Base-by-base conservation (phyloP, 495 filamentous ascomycete genomes). In the Penicillium bovifimosum region DNA sequence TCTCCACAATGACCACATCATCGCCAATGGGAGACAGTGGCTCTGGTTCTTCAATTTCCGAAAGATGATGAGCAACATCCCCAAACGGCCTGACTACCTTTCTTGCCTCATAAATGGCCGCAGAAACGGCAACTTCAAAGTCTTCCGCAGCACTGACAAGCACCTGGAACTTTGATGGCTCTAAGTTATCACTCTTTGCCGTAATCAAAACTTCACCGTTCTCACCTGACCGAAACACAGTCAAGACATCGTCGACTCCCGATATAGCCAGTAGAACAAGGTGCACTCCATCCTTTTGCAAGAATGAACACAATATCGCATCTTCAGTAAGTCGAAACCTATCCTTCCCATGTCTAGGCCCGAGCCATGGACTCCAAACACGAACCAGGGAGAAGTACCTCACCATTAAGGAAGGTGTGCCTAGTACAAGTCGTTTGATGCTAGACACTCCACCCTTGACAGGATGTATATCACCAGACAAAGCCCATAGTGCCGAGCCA, bases 61-160 rank as follows among this genome's bases (percentile, higher is more conserved):
- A 45, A 5, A 41, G 14, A 16, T 14, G 8, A 18, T 52, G 39
- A 39, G 48, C 49, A 7, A 28, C 17, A 41, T 55, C 54, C 9
- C 33, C 44, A 53, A 70, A 69, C 14, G 66, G 68, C 24, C 65
- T 69, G 9, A 90, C 76, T 16, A 95, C 59, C 50, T 84, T 82
- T 16, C 93, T 82, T 11, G 93, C 88, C 50, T 89, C 83, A 52
- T 96, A 95, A 70, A 96, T 88, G 2, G 88, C 82, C 17, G 90
- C 87, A 49, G 86, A 85, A 56, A 86, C 81, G 3, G 89, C 86
- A 43, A 77, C 75, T 58, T 96, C 88, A 55, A 95, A 91, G 29
- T 83, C 73, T 36, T 84, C 74, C 5, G 87, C 88, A 14, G 87
- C 82, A 40, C 89, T 83, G 6, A 85, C 85, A 26, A 96, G 63